Base-by-base conservation (phyloP, 148 eudicot genomes). In the Rhododendron henanense region DNA sequence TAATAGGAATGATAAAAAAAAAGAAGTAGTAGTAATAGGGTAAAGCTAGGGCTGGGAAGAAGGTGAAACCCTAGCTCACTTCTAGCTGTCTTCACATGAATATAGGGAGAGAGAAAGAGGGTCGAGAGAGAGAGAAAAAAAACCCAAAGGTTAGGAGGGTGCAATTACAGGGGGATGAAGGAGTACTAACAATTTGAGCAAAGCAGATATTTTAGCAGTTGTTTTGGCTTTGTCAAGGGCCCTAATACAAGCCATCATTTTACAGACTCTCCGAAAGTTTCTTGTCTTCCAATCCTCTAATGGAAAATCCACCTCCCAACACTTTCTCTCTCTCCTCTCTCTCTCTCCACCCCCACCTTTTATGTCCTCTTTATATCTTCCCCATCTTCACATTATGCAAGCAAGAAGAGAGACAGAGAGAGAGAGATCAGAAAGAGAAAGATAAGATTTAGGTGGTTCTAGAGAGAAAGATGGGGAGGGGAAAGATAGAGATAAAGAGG, bases 401-500 rank as follows among this genome's bases (percentile, higher is more conserved):
- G 10, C 28, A 75, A 16, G 23, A 83, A 80, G 59, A 23, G 61
- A n/a, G 41, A 5, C 33, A 18, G 48, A 39, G 57, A 44, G 50
- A 67, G 44, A 69, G 41, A 39, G 25, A 76, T 2, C 11, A 73
- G 25, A 41, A 41, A 61, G 50, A 39, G 35, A 80, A 31, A 23
- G 61, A 33, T 41, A 5, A 25, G 33, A 8, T 8, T 67, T 67
- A n/a, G 71, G 28, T 8, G 31, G 13, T 65, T 65, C 31, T 63
- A 63, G 73, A 44, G 76, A 73, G 47, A 86, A 35, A 87, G 9
- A 95, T 95, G 98, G 98, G 97, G 74, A 93, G 98, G 80, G 98
- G 97, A 74, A 95, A 95, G 89, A 95, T 95, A 33, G 98, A 94
- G 88, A 95, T 95, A 87, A 95, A 93, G 88, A 95, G 96, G 87